Base-by-base conservation (phyloP, 2,329 filamentous ascomycete genomes). In the Penicillium sp. region DNA sequence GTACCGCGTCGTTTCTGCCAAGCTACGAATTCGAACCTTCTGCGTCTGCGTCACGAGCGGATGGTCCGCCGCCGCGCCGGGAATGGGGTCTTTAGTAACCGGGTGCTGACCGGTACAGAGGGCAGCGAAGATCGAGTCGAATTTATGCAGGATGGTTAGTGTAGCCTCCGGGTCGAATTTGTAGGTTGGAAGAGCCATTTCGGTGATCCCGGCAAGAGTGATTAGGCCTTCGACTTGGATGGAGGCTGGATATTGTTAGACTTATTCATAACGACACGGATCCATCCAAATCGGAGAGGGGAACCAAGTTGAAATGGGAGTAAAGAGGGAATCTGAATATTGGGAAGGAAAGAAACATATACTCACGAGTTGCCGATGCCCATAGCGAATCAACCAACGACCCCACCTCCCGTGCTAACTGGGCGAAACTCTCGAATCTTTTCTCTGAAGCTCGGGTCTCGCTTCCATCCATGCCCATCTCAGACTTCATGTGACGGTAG, bases 191-290 rank as follows among this genome's bases (percentile, higher is more conserved):
- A 96, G 81, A 71, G 90, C 92, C 19, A 86, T 85, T 56, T 85
- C 86, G 37, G 92, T 80, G 57, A 92, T 82, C 51, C 89, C 83
- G 1, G 91, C 90, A 48, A 96, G 78, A 54, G 86, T 89, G 37
- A 97, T 84, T 3, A 97, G 79, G 69, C 93, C 93, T 2, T 92
- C 90, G 13, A 93, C 85, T 75, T 97, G 91, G 9, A 97, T 78
- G 52, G 84, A 85, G 19, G 90, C 90, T 93, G 62, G 19, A 19
- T 35, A 31, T 19, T 41, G 47, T 48, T 35, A 48, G 27, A 24
- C 3, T 35, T 5, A 21, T 31, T 21, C 26, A n/a, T 45, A 5
- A 19, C n/a, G 3, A 39, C 8, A 16, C 16, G 1, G 0, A 13
- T 14, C 7, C 13, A 16, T 33, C 5, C 6, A 2, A 16, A 33